A percentile compares a stretch with the other conserved stretches of the same genome.
Evolutionary conservation across 2,329 filamentous ascomycete species (phyloP).

Genomic region (Aspergillus pseudoviridinutans): DNA sequence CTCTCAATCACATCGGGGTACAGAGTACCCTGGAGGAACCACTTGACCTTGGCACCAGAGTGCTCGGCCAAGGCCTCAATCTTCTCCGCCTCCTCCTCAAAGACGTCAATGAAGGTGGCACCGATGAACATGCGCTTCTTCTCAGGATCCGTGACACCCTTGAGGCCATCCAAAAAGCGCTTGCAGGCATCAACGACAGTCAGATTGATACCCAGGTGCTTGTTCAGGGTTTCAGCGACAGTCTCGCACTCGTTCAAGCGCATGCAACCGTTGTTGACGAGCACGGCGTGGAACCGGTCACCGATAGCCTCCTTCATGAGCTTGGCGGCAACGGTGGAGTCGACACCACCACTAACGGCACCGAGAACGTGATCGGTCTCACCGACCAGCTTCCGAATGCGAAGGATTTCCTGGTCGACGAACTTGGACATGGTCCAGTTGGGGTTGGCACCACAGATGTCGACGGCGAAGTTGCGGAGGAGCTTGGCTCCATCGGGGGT

Average conservation of each 20-base stretch:
- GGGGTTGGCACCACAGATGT: constrained; percentile 71
- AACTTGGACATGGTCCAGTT: constrained; percentile 89
- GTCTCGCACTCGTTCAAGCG: constrained; percentile 77
- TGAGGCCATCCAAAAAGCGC: constrained; percentile 70
- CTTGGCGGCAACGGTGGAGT: constrained; percentile 81
- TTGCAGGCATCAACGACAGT: constrained; percentile 79
- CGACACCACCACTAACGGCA: constrained; percentile 78
- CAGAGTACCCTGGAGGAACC: constrained; percentile 81
- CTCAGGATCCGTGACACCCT: constrained; percentile 76
- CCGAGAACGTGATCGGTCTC: constrained; percentile 76
- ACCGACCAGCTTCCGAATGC: constrained; percentile 79
- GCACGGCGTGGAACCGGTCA: constrained; percentile 76
- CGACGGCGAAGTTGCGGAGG: constrained; percentile 76
- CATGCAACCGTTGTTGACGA: constrained; percentile 84
- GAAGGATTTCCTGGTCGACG: constrained; percentile 70
- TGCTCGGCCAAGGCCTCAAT: constrained; percentile 69
- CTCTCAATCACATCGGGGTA: constrained; percentile 72
- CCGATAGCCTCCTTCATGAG: constrained; percentile 85
- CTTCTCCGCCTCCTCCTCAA: constrained; percentile 71
- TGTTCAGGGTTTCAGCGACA: constrained; percentile 72
- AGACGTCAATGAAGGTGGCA: constrained; percentile 74
- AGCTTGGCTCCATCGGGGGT: constrained; percentile 61
- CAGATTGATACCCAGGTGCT: constrained; percentile 84
- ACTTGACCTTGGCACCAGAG: constrained; percentile 71
- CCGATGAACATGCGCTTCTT: constrained; percentile 90